These are phyloP conservation scores for Malassezia caprae DNA, from an alignment of 1,284 basidiomycete genomes.

Conservation along the genomic window DNA sequence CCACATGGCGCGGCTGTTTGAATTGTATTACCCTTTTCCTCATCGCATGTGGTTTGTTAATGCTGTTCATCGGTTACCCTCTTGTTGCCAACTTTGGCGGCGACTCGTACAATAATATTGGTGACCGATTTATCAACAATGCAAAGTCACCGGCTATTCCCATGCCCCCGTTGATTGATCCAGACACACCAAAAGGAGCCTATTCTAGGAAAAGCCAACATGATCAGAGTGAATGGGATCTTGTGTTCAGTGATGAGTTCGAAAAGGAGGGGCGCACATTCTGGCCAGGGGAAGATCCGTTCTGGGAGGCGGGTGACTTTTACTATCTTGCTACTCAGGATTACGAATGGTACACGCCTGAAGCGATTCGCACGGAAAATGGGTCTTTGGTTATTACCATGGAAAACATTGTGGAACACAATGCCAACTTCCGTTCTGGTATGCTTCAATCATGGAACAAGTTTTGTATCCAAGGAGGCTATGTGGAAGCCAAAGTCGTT, in stretches of 20 bases:
- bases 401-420: conserved; percentile 28
- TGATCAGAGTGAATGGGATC: conserved; percentile 38
- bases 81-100: conserved; percentile 30
- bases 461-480: conserved; percentile 47
- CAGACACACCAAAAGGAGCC: conserved; percentile 25
- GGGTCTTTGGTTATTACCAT: conserved; percentile 35
- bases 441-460: conserved; percentile 48
- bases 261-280: conserved; percentile 61
- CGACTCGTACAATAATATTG: conserved; percentile 19
- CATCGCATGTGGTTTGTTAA: conserved; percentile 30
- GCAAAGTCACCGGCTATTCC: background rate
- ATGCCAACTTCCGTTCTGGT: conserved; percentile 44
- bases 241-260: conserved; percentile 65
- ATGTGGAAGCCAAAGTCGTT: conserved; percentile 36
- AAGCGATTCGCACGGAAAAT: conserved; percentile 33
- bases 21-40: conserved; percentile 34
- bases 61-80: conserved; percentile 45
- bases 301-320: conserved; percentile 42
- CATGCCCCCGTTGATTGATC: conserved; percentile 24
- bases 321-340: conserved; percentile 46
- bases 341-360: conserved; percentile 49
- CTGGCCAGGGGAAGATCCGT: conserved; percentile 46
- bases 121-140: background rate
- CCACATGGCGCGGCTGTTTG: conserved; percentile 30
- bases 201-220: conserved; percentile 20